These are phyloP conservation scores for Penicillium taxi DNA, from an alignment of 495 filamentous ascomycete genomes.

Conservation along the genomic window DNA sequence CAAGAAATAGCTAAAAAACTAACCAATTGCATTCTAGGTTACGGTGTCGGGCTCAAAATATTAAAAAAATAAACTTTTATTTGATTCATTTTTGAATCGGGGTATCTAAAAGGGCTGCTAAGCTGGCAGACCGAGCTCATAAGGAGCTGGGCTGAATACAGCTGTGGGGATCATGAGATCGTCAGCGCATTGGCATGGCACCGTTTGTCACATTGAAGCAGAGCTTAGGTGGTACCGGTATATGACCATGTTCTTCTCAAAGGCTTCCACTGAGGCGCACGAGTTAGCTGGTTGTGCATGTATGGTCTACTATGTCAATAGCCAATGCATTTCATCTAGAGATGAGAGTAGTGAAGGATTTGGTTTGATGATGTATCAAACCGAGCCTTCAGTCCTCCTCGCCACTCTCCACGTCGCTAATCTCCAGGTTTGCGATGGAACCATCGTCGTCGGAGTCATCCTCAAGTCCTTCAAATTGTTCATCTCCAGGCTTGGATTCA, in stretches of 20 bases:
- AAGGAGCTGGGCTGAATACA: background rate
- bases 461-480: slow-evolving; percentile 35
- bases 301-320: slow-evolving; percentile 12
- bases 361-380: background rate
- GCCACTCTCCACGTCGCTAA: slow-evolving; percentile 39
- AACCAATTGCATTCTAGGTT: too few species aligned
- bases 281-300: background rate
- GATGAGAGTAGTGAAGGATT: background rate
- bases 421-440: slow-evolving; percentile 37
- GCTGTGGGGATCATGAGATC: too few species aligned
- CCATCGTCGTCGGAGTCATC: slow-evolving; percentile 28
- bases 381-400: slow-evolving; percentile 31
- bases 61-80: slow-evolving; percentile 3
- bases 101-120: slow-evolving; percentile 9
- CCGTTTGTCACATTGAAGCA: background rate
- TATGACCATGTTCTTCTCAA: background rate
- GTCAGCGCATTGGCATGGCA: too few species aligned
- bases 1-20: too few species aligned
- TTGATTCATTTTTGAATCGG: slow-evolving; percentile 8
- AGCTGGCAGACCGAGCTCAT: background rate
- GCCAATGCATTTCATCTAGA: background rate
- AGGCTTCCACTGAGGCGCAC: background rate
- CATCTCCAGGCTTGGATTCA: slow-evolving; percentile 23
- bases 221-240: background rate
- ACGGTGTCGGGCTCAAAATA: too few species aligned